A percentile compares a stretch with the other conserved stretches of the same genome.
Evolutionary conservation across 2,329 filamentous ascomycete species (phyloP).

Genomic region (Fusarium duplospermum): DNA sequence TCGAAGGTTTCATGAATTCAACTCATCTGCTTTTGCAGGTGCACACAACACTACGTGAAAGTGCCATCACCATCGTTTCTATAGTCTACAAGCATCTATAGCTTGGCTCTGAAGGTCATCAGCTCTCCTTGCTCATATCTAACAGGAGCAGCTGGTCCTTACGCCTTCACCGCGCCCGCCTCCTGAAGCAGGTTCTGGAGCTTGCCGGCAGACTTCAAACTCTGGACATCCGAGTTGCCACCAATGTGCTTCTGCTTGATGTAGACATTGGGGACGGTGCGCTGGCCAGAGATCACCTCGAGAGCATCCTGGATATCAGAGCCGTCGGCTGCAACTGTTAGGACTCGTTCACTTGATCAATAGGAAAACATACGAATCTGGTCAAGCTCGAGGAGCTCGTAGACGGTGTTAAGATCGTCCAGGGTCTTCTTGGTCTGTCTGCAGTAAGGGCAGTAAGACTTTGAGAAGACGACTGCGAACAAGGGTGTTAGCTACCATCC

Average conservation of each 20-base stretch:
- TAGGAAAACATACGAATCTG: slow-evolving; percentile 73
- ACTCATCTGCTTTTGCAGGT: slow-evolving; percentile 23
- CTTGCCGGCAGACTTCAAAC: slow-evolving; percentile 61
- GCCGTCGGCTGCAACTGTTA: slow-evolving; percentile 76
- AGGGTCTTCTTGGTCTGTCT: slow-evolving; percentile 80
- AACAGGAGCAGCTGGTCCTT: slow-evolving; percentile 43
- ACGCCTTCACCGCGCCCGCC: slow-evolving; percentile 57
- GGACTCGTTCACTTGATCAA: background rate
- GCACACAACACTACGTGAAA: background rate
- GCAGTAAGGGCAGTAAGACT: slow-evolving; percentile 97
- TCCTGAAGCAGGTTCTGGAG: slow-evolving; percentile 56
- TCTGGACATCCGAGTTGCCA: slow-evolving; percentile 88
- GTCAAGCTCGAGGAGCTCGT: slow-evolving; percentile 84
- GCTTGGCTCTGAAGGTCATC: slow-evolving; percentile 38
- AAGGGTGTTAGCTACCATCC: slow-evolving; percentile 5
- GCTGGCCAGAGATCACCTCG: slow-evolving; percentile 81
- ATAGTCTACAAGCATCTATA: slow-evolving; percentile 28
- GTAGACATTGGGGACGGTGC: slow-evolving; percentile 95
- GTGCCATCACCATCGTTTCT: slow-evolving; percentile 10
- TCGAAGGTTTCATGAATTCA: slow-evolving; percentile 28
- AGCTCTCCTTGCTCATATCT: slow-evolving; percentile 20
- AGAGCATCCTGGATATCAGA: slow-evolving; percentile 85
- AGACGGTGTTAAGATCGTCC: slow-evolving; percentile 76
- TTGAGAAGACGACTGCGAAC: slow-evolving; percentile 86
- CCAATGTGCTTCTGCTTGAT: slow-evolving; percentile 93